Conservation (phyloP, 2,329 filamentous ascomycete genomes). For the Trichoderma citrinoviride region DNA sequence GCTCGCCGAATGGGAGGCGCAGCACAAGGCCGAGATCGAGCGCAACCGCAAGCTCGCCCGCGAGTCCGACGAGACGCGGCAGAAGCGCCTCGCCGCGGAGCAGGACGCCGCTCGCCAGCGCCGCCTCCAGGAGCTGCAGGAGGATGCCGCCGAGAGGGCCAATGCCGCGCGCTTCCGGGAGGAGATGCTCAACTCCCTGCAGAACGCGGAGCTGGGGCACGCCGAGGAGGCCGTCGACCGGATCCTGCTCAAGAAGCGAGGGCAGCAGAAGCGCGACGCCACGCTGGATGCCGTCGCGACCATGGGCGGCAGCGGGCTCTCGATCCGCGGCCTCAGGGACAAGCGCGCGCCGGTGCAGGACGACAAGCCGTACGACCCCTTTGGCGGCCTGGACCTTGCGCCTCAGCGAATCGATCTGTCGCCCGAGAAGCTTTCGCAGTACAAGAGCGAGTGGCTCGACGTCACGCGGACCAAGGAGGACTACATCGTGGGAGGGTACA, state of each 20-base stretch:
- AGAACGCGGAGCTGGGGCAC: constrained; percentile 57
- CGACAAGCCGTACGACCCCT: constrained; percentile 82
- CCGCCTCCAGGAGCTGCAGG: constrained; percentile 60
- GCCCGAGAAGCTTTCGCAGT: constrained; percentile 53
- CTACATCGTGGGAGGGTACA: constrained; percentile 78
- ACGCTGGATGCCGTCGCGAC: constrained; percentile 36
- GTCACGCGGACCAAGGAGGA: constrained; percentile 61
- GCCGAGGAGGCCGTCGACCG: constrained; percentile 58
- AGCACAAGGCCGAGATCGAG: constrained; percentile 68
- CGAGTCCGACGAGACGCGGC: constrained; percentile 54
- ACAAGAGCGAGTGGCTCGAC: constrained; percentile 73
- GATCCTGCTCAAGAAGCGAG: constrained; percentile 71
- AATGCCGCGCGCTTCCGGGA: constrained; percentile 62
- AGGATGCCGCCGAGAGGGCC: constrained; percentile 68
- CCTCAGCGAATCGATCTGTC: constrained; percentile 66
- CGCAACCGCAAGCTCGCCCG: constrained; percentile 55
- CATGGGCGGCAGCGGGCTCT: constrained; percentile 39
- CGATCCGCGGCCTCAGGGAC: constrained; percentile 79
- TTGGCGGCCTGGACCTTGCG: constrained; percentile 69
- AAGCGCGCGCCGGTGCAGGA: constrained; percentile 45
- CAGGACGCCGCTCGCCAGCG: constrained; percentile 60
- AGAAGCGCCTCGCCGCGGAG: constrained; percentile 60
- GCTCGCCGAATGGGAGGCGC: constrained; percentile 63
- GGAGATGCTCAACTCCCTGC: constrained; percentile 68
- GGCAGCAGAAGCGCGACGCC: constrained; percentile 46